phyloP scores from a whole-genome alignment of 2,329 filamentous ascomycete species.

The Fusarium stilboides region DNA sequence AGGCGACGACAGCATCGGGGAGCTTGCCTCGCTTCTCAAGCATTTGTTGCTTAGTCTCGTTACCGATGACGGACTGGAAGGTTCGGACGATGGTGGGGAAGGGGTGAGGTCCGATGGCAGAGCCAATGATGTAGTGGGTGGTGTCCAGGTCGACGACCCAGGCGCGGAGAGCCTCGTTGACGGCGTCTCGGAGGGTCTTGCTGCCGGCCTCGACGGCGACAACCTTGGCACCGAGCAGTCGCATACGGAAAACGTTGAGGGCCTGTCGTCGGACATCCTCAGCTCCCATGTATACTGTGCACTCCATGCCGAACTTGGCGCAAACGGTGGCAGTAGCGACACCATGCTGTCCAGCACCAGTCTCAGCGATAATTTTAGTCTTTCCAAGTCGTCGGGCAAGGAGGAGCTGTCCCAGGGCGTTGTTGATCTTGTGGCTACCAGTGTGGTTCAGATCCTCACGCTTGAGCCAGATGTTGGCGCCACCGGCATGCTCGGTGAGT shows the following conservation, averaged over 20 bases:
- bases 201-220: constrained; percentile 93
- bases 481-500: constrained; percentile 88
- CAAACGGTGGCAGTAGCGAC: constrained; percentile 98
- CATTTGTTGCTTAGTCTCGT: constrained; percentile 96
- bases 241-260: constrained; percentile 98
- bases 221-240: constrained; percentile 92
- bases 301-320: constrained; percentile 98
- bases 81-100: constrained; percentile 98
- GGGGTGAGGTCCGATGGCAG: constrained; percentile 95
- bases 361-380: constrained; percentile 97
- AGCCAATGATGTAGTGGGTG: constrained; percentile 98
- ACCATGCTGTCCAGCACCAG: constrained; percentile 96
- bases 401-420: constrained; percentile 93
- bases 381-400: constrained; percentile 90
- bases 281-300: constrained; percentile 97
- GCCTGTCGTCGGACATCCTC: constrained; percentile 97
- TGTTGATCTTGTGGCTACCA: constrained; percentile 99
- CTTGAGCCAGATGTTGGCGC: constrained; percentile 98
- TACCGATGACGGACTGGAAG: constrained; percentile 96
- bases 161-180: constrained; percentile 94
- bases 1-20: constrained; percentile 95
- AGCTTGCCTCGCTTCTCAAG: constrained; percentile 86
- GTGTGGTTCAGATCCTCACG: constrained; percentile 98
- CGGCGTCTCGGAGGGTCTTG: constrained; percentile 85
- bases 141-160: constrained; percentile 95